Base-by-base conservation (phyloP, 2,329 filamentous ascomycete species). In the Sclerotinia minor region DNA sequence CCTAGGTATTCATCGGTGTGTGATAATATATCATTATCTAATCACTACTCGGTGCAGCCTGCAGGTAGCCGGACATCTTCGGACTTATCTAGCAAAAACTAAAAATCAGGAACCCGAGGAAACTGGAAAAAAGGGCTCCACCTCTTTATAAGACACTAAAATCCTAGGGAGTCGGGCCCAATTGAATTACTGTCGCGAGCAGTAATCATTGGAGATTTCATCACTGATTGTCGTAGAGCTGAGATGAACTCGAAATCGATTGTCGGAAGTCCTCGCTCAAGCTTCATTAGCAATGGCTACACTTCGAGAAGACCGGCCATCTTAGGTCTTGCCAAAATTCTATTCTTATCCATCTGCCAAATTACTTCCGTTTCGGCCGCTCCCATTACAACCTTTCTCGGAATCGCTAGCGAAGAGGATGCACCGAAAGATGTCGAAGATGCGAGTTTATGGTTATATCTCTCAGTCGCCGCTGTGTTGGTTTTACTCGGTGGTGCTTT, bases 401-500 rank as follows among this genome's bases (percentile, higher is more conserved):
- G 81, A 50, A 78, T 82, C 5, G 82, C 83, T 15, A 81, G 82
- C 57, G 71, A 77, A 17, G 82, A 83, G 5, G 80, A 81, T 60
- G 66, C 74, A 67, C 81, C 80, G 47, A 82, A 83, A 70, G 82
- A 87, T 66, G 78, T 80, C 9, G 81, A 84, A 32, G 89, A 90
- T 70, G 84, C 88, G 9, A 85, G 85, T 63, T 81, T 96, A 72
- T 96, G 92, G 91, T 82, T 94, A 57, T 92, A 97, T 76, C 85
- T 95, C 70, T 83, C 88, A 67, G 84, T 93, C 41, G 96, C 94
- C 24, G 85, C 92, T 69, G 84, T 87, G 32, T 84, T 99, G 67
- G 95, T 98, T 13, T 82, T 98, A 69, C 85, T 92, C 0, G 95
- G 95, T 71, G 95, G 95, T 71, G 92, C 92, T 50, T 99, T 99